Base-by-base conservation (phyloP, 371 early-diverging fungal genomes). In the Mycotypha africana region DNA sequence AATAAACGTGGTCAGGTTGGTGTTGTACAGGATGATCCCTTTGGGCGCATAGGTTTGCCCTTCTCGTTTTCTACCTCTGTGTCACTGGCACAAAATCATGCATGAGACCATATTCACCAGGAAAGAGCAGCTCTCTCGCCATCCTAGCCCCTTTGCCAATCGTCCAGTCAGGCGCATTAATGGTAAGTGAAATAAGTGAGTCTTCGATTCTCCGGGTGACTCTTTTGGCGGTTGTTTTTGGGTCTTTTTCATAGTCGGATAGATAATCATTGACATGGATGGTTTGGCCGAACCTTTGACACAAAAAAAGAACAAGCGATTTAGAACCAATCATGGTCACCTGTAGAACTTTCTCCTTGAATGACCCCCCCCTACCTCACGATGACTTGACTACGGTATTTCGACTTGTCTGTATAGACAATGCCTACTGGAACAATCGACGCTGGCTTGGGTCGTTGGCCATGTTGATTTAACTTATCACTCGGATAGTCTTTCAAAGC, bases 321-420 rank as follows among this genome's bases (percentile, higher is more conserved):
- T 16, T n/a, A n/a, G 16, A 58, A 49, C n/a, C n/a, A n/a, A n/a
- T n/a, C n/a, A n/a, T n/a, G n/a, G n/a, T n/a, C n/a, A n/a, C n/a
- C n/a, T n/a, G n/a, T n/a, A n/a, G n/a, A n/a, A n/a, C n/a, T n/a
- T n/a, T n/a, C n/a, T n/a, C n/a, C n/a, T n/a, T n/a, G n/a, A n/a
- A n/a, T n/a, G n/a, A n/a, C n/a, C n/a, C n/a, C n/a, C n/a, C n/a
- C n/a, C 63, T 54, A 17, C 64, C 67, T 9, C 45, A 43, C 4
- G 58, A 80, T 74, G 8, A 67, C 70, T 3, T 49, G 51, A 52
- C 78, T 77, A 21, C 81, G 63, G 42, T 75, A 80, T 33, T 75
- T 76, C 33, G 71, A 69, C 22, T 80, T 80, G 42, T 78, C 75
- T 6, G 67, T 65, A 53, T 80, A 80, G 0, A 74, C 72, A 40